Base-by-base conservation (phyloP, 2,329 filamentous ascomycete genomes). In the Colletotrichum sp. region DNA sequence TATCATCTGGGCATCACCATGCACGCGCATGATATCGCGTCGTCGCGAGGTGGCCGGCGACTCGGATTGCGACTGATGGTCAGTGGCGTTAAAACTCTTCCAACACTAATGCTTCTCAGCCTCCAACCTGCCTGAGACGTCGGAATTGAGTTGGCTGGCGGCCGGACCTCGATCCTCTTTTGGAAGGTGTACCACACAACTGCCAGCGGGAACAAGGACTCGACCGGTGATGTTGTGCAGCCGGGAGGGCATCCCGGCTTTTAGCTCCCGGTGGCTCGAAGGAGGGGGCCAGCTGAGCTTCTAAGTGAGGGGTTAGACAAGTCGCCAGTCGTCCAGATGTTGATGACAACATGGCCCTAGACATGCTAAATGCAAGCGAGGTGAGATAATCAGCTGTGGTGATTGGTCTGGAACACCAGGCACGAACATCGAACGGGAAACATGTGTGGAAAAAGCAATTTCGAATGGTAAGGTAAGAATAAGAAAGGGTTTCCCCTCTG, bases 181-280 rank as follows among this genome's bases (percentile, higher is more conserved):
- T 11, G 74, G 70, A 69, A 64, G 74, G 74, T 76, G 74, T 52
- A 59, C 12, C 44, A 76, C 64, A 61, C 64, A 12, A 36, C n/a
- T 59, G 30, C 12, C 63, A 44, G 67, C 74, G 59, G 44, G 22
- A 25, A 32, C 64, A 63, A 65, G 74, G 74, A 39, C 39, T 34
- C 22, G 15, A 32, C 49, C 32, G 70, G 49, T 39, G 9, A 49
- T 65, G 59, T 15, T 44, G 64, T 44, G 44, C 64, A 65, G 64
- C 49, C 19, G 70, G 64, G 59, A 39, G 15, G 44, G 25, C 16
- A 32, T 34, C 36, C 39, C 36, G 29, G n/a, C 44, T 25, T 65
- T 19, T 63, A 64, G 69, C 27, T 75, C 55, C 25, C 27, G 64
- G 36, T 52, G 62, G 15, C 36, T 71, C 57, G 34, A 22, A 22